These are phyloP conservation scores for Blakeslea trispora DNA, from an alignment of 371 early-diverging fungal species.

Conservation along the genomic window DNA sequence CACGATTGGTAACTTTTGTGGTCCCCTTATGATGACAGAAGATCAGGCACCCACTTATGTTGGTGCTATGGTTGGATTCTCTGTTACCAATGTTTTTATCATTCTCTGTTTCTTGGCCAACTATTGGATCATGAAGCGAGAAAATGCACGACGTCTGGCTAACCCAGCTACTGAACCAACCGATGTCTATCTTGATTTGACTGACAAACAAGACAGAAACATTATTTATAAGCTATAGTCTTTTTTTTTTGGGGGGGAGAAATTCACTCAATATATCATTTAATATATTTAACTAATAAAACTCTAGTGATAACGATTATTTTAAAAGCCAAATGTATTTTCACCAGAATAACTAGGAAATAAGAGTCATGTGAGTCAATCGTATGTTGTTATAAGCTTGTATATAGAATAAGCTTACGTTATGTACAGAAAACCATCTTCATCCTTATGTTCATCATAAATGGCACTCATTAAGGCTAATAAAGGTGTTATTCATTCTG, in stretches of 20 bases:
- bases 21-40: conserved; percentile 29
- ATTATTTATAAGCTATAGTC: conserved; percentile 40
- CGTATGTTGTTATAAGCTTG: not conserved
- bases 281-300: too few species aligned
- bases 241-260: too few species aligned
- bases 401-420: conserved; percentile 53
- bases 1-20: conserved; percentile 33
- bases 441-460: conserved; percentile 94
- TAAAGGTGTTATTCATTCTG: conserved; percentile 1
- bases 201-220: conserved; percentile 39
- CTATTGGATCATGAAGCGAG: conserved; percentile 21
- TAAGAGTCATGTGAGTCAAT: conserved; percentile 4
- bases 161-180: conserved; percentile 12
- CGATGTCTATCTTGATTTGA: conserved; percentile 34
- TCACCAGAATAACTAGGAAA: conserved; percentile 74
- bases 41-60: conserved; percentile 22
- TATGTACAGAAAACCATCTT: conserved; percentile 95
- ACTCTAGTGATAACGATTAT: too few species aligned
- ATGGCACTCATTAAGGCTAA: conserved; percentile 82
- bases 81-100: conserved; percentile 16
- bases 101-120: conserved; percentile 16
- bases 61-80: conserved; percentile 27
- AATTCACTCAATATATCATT: too few species aligned
- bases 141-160: conserved; percentile 23
- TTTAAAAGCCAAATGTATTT: conserved; percentile 76